phyloP scores from a whole-genome alignment of 768 basidiomycete genomes.

The Leccinum pellstonianum region DNA sequence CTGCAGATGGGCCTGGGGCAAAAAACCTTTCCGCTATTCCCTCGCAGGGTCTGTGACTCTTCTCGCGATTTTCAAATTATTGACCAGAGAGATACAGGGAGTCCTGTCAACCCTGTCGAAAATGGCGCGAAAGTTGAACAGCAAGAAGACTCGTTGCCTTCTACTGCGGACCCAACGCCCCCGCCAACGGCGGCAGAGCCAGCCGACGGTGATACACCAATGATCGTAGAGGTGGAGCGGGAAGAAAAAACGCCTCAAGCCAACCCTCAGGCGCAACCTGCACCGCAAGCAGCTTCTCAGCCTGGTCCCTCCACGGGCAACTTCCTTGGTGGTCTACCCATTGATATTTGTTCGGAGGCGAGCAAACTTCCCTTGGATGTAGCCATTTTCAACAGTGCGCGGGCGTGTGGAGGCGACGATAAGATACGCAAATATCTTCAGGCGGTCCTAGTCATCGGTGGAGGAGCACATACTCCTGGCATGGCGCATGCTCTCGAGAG shows the following conservation, averaged over 20 bases:
- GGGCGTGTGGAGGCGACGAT: constrained; percentile 86
- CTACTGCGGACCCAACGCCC: constrained; percentile 33
- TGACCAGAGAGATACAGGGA: constrained; percentile 17
- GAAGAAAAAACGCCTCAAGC: constrained; percentile 36
- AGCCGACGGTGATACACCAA: constrained; percentile 32
- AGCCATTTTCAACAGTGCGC: constrained; percentile 87
- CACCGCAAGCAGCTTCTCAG: constrained; percentile 13
- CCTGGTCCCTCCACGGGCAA: constrained; percentile 29
- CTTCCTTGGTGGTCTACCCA: constrained; percentile 46
- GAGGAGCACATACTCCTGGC: constrained; percentile 75
- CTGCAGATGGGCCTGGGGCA: constrained; percentile 25
- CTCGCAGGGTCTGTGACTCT: constrained; percentile 23
- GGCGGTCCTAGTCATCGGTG: constrained; percentile 85
- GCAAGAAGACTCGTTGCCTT: constrained; percentile 34
- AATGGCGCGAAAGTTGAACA: constrained; percentile 34
- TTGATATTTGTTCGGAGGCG: constrained; percentile 83
- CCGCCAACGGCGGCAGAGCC: constrained; percentile 24
- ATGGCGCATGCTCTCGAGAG: constrained; percentile 86
- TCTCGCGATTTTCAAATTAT: not conserved
- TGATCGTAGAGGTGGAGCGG: constrained; percentile 49
- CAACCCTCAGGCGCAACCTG: constrained; percentile 28
- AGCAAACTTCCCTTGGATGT: constrained; percentile 90
- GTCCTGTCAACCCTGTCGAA: constrained; percentile 22
- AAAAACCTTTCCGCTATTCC: constrained; percentile 24
- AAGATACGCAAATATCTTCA: constrained; percentile 87